Evolutionary conservation across 2,329 filamentous ascomycete genomes (phyloP).

Genomic region (Parafenestella ontariensis): DNA sequence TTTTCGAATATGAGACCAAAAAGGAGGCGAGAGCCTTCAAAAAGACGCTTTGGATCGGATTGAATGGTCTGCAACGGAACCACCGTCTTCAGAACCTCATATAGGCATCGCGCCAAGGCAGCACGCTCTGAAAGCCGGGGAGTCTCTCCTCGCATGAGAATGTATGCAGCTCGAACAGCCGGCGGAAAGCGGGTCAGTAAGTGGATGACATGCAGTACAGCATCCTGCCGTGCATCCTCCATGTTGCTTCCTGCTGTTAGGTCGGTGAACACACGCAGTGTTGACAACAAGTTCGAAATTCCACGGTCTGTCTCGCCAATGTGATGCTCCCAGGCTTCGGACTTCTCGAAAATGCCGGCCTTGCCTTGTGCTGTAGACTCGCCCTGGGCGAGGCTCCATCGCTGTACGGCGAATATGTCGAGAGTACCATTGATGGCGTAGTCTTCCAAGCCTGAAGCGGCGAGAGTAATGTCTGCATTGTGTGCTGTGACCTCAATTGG

Average conservation of each 20-base stretch:
- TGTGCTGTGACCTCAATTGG: conserved; percentile 30
- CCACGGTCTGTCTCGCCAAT: conserved; percentile 41
- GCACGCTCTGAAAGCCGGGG: conserved; percentile 36
- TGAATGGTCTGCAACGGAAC: conserved; percentile 38
- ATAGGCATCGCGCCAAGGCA: conserved; percentile 40
- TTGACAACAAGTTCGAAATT: conserved; percentile 45
- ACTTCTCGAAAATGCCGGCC: conserved; percentile 33
- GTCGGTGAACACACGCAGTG: conserved; percentile 39
- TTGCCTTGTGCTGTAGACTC: conserved; percentile 17
- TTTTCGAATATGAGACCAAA: conserved; percentile 49
- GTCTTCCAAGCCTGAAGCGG: conserved; percentile 18
- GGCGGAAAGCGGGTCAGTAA: conserved; percentile 43
- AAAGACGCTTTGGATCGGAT: conserved; percentile 30
- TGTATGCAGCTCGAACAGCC: conserved; percentile 40
- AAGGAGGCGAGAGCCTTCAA: conserved; percentile 46
- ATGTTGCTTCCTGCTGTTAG: conserved; percentile 10
- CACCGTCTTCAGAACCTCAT: conserved; percentile 34
- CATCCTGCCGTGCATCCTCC: conserved; percentile 33
- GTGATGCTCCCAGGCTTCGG: conserved; percentile 34
- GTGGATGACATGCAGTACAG: conserved; percentile 39
- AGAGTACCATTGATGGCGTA: conserved; percentile 27
- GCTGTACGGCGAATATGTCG: conserved; percentile 37
- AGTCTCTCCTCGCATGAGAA: conserved; percentile 44
- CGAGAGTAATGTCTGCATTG: conserved; percentile 22
- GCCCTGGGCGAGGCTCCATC: conserved; percentile 3